Evolutionary conservation across 202 grass and related monocot genomes (phyloP).

Genomic region (Panicum hallii): DNA sequence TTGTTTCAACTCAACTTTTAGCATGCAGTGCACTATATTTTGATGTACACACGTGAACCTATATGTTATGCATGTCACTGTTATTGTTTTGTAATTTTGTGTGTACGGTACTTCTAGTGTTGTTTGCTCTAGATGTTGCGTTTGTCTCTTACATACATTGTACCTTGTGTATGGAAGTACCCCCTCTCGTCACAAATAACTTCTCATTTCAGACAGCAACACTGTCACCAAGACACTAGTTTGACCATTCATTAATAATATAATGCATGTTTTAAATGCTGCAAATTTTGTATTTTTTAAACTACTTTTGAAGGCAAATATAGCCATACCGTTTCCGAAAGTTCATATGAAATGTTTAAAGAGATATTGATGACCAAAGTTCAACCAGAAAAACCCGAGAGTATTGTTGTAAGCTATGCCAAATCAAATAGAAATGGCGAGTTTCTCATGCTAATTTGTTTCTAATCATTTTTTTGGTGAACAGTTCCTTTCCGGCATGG

Average conservation of each 20-base stretch:
- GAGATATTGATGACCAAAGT: no score
- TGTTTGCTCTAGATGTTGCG: constrained; percentile 6
- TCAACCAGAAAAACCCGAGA: not conserved
- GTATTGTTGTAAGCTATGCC: not conserved
- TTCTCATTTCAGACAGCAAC: not conserved
- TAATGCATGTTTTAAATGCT: not conserved
- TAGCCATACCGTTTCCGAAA: not conserved
- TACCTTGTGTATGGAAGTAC: not conserved
- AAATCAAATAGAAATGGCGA: not conserved
- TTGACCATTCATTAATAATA: not conserved
- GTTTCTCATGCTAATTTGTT: constrained; percentile 17
- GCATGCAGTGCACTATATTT: not conserved
- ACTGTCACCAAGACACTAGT: not conserved
- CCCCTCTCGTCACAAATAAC: not conserved
- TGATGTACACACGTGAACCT: not conserved
- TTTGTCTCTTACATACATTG: not conserved
- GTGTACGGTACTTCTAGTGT: not conserved
- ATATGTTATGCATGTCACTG: not conserved
- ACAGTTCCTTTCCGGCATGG: constrained; percentile 98
- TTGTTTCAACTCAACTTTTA: constrained; percentile 7
- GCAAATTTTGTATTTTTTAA: not conserved
- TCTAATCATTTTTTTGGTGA: constrained; percentile 32
- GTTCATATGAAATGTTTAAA: not conserved
- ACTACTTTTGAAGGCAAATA: not conserved
- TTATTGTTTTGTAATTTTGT: constrained; percentile 1